Evolutionary conservation across 306 rosid genomes (phyloP).

Genomic region (Malus sieversii): DNA sequence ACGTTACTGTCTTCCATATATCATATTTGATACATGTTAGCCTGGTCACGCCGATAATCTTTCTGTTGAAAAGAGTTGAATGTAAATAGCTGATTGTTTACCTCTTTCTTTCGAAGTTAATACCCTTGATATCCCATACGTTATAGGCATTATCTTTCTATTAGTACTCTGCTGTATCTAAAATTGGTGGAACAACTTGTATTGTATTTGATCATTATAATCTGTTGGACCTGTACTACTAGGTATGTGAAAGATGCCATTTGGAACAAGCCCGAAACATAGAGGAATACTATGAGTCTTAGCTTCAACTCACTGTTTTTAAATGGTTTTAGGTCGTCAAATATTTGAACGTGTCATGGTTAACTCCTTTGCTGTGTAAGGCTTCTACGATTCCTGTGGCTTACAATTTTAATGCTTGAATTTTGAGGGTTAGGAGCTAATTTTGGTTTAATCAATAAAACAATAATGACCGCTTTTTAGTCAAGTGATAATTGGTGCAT

Average conservation of each 20-base stretch:
- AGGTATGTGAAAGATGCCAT: background rate
- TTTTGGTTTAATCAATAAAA: background rate
- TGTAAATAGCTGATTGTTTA: background rate
- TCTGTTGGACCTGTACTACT: background rate
- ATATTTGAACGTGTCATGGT: background rate
- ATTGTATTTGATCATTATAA: background rate
- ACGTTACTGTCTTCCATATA: conserved; percentile 17
- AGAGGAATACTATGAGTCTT: background rate
- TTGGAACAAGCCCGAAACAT: background rate
- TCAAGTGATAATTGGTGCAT: background rate
- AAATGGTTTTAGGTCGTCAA: background rate
- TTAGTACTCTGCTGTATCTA: background rate
- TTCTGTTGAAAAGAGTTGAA: background rate
- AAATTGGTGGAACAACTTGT: background rate
- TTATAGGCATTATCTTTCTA: background rate
- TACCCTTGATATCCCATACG: background rate
- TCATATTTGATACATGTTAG: background rate
- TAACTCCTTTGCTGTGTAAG: background rate
- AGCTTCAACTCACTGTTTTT: background rate
- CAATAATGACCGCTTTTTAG: background rate
- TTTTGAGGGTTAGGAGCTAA: background rate
- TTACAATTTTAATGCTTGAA: background rate
- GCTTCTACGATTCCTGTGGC: background rate
- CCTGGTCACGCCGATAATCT: background rate
- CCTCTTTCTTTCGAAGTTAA: background rate